phyloP scores from a whole-genome alignment of 1,284 basidiomycete genomes.

The Tilletia indica region DNA sequence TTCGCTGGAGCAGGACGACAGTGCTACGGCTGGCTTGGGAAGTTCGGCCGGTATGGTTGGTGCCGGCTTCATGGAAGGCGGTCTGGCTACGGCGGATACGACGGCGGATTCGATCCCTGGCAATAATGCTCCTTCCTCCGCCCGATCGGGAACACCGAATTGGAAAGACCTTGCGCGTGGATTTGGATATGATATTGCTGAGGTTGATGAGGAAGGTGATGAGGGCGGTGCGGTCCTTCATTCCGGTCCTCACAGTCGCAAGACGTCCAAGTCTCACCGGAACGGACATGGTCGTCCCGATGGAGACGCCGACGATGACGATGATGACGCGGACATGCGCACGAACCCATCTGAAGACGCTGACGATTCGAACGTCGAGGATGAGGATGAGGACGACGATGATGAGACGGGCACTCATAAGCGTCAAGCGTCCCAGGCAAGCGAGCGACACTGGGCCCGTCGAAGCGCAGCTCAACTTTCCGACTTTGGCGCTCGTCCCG shows the following conservation, averaged over 20 bases:
- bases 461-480: slow-evolving; percentile 11
- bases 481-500: slow-evolving; percentile 12
- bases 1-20: slow-evolving; percentile 7
- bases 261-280: slow-evolving; percentile 15
- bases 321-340: slow-evolving; percentile 34
- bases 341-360: slow-evolving; percentile 49
- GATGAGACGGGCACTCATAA: slow-evolving; percentile 12
- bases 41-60: background rate
- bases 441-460: slow-evolving; percentile 15
- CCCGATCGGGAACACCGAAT: background rate
- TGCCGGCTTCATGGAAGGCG: background rate
- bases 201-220: slow-evolving; percentile 23
- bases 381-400: slow-evolving; percentile 23
- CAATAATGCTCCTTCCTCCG: no score
- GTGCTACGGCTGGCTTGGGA: slow-evolving; percentile 3
- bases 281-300: background rate
- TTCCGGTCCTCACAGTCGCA: slow-evolving; percentile 22
- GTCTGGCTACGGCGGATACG: slow-evolving; percentile 6
- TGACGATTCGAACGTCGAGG: slow-evolving; percentile 42
- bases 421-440: slow-evolving; percentile 2
- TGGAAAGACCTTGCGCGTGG: slow-evolving; percentile 17
- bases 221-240: background rate
- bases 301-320: slow-evolving; percentile 21
- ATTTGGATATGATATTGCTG: slow-evolving; percentile 21
- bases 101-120: background rate